Percentiles rank a stretch among this genome's conserved stretches.
Evolutionary conservation across 495 filamentous ascomycete species (phyloP).

Genomic region (Daldinia grandis): DNA sequence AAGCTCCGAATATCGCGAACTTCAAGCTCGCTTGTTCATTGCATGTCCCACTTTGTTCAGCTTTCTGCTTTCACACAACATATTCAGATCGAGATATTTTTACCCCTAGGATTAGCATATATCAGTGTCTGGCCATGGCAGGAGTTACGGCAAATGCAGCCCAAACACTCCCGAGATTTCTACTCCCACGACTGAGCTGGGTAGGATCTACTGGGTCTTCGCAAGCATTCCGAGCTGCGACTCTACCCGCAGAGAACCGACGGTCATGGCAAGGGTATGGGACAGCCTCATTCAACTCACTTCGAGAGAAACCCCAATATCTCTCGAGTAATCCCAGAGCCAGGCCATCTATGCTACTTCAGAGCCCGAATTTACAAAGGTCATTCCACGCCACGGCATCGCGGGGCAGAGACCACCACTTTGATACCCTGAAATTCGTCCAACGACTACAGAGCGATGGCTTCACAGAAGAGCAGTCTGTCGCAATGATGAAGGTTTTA

Average conservation of each 20-base stretch:
- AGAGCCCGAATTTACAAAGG: slow-evolving; percentile 46
- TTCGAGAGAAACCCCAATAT: not conserved
- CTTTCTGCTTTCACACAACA: not conserved
- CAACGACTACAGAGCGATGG: slow-evolving; percentile 89
- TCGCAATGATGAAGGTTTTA: slow-evolving; percentile 96
- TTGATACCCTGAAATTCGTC: slow-evolving; percentile 97
- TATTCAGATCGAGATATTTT: slow-evolving; percentile 1
- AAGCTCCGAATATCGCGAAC: slow-evolving; percentile 37
- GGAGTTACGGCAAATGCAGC: slow-evolving; percentile 37
- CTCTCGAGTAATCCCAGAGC: not conserved
- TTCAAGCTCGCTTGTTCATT: slow-evolving; percentile 3
- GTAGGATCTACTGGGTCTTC: slow-evolving; percentile 41
- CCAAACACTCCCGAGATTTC: slow-evolving; percentile 57
- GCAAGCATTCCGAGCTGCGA: slow-evolving; percentile 35
- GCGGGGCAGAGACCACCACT: slow-evolving; percentile 83
- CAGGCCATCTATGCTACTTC: slow-evolving; percentile 34
- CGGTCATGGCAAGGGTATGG: slow-evolving; percentile 21
- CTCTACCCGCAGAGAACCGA: slow-evolving; percentile 36
- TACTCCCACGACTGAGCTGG: slow-evolving; percentile 65
- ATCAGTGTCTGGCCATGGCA: slow-evolving; percentile 41
- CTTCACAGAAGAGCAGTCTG: slow-evolving; percentile 93
- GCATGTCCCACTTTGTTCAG: slow-evolving; percentile 10
- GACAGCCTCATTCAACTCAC: slow-evolving; percentile 35
- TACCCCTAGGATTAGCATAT: not conserved
- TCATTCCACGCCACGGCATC: slow-evolving; percentile 76